These are phyloP conservation scores for Luvunga scandens DNA, from an alignment of 345 rosid genomes.

Conservation along the genomic window DNA sequence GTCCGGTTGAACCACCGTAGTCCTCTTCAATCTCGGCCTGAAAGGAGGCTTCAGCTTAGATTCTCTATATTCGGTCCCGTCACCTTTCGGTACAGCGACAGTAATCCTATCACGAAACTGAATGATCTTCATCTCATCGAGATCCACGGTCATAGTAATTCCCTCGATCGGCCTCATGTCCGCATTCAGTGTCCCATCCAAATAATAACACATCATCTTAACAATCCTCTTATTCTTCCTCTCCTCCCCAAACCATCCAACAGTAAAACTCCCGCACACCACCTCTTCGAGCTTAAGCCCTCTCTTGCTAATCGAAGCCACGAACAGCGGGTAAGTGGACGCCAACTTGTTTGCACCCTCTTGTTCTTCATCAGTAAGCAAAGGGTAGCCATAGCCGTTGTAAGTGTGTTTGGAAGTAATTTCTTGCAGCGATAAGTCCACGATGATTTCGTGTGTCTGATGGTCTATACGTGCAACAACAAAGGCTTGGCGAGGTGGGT, in stretches of 20 bases:
- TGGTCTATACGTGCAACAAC: conserved; percentile 32
- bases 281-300: conserved; percentile 33
- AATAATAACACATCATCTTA: conserved; percentile 31
- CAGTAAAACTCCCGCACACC: conserved; percentile 14
- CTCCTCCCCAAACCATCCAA: conserved; percentile 40
- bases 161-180: conserved; percentile 42
- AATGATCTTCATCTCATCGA: conserved; percentile 30
- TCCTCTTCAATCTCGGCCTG: conserved; percentile 18
- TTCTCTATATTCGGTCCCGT: conserved; percentile 40
- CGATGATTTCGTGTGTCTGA: conserved; percentile 25
- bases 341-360: conserved; percentile 12
- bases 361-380: conserved; percentile 27
- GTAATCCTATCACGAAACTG: conserved; percentile 18
- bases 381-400: conserved; percentile 33
- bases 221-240: conserved; percentile 21
- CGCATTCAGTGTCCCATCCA: conserved; percentile 34
- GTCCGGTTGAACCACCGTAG: conserved; percentile 32
- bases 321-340: conserved; percentile 24
- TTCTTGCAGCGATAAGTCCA: conserved; percentile 15
- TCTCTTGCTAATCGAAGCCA: conserved; percentile 24
- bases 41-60: conserved; percentile 25
- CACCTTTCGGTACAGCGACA: conserved; percentile 35
- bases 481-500: conserved; percentile 38
- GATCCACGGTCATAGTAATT: conserved; percentile 31
- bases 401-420: conserved; percentile 23